phyloP scores from a whole-genome alignment of 2,329 filamentous ascomycete species.

The Diaporthe helianthi region DNA sequence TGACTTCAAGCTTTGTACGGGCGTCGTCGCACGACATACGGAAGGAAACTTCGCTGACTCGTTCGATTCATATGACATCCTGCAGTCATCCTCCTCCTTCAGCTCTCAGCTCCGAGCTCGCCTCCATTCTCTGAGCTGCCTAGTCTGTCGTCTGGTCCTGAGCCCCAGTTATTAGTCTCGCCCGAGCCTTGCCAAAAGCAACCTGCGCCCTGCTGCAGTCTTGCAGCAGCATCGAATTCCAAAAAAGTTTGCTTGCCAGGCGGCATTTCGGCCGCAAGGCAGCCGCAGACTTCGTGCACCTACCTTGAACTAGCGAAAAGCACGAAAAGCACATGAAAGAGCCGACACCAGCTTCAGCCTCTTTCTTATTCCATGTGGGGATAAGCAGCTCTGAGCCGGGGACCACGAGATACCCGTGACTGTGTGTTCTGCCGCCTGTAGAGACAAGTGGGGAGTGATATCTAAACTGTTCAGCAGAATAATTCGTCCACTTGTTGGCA shows the following conservation, averaged over 20 bases:
- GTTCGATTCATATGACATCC: not conserved
- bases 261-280: constrained; percentile 1
- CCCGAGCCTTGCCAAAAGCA: constrained; percentile 19
- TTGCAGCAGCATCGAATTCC: not conserved
- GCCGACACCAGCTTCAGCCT: too few relatives aligned
- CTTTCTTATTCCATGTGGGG: too few relatives aligned
- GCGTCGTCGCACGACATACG: constrained; percentile 27
- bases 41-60: constrained; percentile 21
- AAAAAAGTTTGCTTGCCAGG: not conserved
- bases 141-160: not conserved
- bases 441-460: too few relatives aligned
- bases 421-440: too few relatives aligned
- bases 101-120: constrained; percentile 10
- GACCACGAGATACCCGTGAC: not conserved
- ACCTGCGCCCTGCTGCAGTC: not conserved
- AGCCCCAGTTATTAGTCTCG: not conserved
- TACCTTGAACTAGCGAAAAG: too few relatives aligned
- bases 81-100: not conserved
- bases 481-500: not conserved
- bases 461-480: not conserved
- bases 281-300: not conserved
- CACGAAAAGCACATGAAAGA: too few relatives aligned
- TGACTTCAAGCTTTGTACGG: constrained; percentile 3
- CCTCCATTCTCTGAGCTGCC: not conserved
- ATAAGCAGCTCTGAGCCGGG: not conserved